These are phyloP conservation scores for Chaetomidium leptoderma DNA, from an alignment of 495 filamentous ascomycete genomes.

Conservation along the genomic window DNA sequence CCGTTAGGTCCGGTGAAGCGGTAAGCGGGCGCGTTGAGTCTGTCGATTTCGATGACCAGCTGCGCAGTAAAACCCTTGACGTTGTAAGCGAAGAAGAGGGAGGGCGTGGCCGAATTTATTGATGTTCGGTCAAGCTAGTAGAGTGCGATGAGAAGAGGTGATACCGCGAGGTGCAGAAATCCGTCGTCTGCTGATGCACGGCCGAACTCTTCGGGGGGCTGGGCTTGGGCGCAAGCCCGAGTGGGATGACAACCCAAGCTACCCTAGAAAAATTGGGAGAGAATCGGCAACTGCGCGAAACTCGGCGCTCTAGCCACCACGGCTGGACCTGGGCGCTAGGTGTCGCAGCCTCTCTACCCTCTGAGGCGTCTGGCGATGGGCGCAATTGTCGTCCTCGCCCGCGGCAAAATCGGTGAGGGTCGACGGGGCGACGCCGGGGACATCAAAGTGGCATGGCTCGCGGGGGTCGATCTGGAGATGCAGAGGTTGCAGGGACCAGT, in stretches of 20 bases:
- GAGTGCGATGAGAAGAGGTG: not conserved
- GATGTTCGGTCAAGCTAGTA: not conserved
- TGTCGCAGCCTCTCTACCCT: slow-evolving; percentile 15
- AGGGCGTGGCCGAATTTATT: not conserved
- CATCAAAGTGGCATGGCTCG: slow-evolving; percentile 39
- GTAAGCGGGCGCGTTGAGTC: not conserved
- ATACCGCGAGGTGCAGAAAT: not conserved
- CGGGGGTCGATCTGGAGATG: slow-evolving; percentile 15
- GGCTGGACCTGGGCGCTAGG: not conserved
- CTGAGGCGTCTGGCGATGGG: slow-evolving; percentile 14
- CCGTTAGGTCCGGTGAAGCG: not conserved
- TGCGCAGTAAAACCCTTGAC: not conserved
- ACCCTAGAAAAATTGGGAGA: too few relatives aligned
- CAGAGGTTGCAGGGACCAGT: slow-evolving; percentile 28
- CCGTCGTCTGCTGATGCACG: too few relatives aligned
- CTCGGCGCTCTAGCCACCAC: slow-evolving; percentile 7
- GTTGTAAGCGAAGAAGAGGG: not conserved
- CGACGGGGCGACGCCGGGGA: slow-evolving; percentile 30
- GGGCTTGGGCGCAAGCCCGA: too few relatives aligned
- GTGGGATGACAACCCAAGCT: too few relatives aligned
- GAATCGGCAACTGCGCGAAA: not conserved
- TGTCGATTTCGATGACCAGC: not conserved
- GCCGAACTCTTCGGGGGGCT: too few relatives aligned
- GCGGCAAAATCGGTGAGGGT: slow-evolving; percentile 30
- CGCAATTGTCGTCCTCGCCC: slow-evolving; percentile 30